These are phyloP conservation scores for Suhomyces emberorum DNA, from an alignment of 805 yeast species.

Conservation along the genomic window DNA sequence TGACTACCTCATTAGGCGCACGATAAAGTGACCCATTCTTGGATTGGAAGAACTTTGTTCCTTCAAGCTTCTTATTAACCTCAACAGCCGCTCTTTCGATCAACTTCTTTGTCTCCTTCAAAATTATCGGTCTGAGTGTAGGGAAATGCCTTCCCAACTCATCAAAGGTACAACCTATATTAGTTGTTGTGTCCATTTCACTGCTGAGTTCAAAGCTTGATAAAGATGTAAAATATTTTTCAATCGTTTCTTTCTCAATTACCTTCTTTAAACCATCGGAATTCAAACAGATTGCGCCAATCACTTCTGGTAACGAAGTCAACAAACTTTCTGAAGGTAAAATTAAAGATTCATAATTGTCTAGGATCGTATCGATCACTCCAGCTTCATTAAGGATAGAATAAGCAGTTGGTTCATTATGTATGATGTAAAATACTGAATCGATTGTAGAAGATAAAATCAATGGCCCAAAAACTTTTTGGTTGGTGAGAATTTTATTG, in stretches of 20 bases:
- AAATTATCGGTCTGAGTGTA: conserved; percentile 57
- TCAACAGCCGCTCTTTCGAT: conserved; percentile 36
- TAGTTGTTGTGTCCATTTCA: conserved; percentile 46
- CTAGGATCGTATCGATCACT: conserved; percentile 62
- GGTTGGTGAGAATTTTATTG: conserved; percentile 54
- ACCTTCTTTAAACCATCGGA: conserved; percentile 65
- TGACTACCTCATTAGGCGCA: conserved; percentile 38
- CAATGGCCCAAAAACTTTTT: conserved; percentile 63
- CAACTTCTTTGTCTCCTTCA: conserved; percentile 45
- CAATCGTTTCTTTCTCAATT: conserved; percentile 35
- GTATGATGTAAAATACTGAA: conserved; percentile 66
- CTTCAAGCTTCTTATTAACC: conserved; percentile 18
- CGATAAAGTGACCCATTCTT: conserved; percentile 36
- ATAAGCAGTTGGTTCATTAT: conserved; percentile 88
- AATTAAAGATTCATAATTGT: conserved; percentile 53
- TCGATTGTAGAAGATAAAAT: conserved; percentile 60
- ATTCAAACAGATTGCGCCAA: conserved; percentile 82
- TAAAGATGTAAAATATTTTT: conserved; percentile 49
- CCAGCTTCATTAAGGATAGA: conserved; percentile 75
- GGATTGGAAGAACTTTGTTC: conserved; percentile 46
- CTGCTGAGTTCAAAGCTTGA: conserved; percentile 47
- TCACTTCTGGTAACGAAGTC: conserved; percentile 62
- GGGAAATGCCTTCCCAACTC: conserved; percentile 84
- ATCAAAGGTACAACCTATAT: conserved; percentile 68
- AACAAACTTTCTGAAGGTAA: conserved; percentile 58